Percentiles rank a stretch among this genome's conserved stretches.
Evolutionary conservation across 495 filamentous ascomycete species (phyloP).

Genomic region (Xylaria grammica): DNA sequence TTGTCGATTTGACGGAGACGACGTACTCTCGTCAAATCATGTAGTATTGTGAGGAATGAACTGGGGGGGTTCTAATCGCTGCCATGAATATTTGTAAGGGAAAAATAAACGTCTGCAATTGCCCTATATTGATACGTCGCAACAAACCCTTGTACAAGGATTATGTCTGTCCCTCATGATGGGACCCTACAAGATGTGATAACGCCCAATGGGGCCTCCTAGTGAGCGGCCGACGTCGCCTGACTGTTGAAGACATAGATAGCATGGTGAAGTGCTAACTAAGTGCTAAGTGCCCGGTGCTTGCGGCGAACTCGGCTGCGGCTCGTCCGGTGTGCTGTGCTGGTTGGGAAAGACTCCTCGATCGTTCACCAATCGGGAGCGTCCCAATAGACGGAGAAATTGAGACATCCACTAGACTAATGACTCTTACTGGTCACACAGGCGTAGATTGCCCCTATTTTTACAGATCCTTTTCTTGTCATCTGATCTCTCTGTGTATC

Average conservation of each 20-base stretch:
- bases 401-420: constrained; percentile 1
- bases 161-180: neutral
- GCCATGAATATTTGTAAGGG: constrained; percentile 7
- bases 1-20: neutral
- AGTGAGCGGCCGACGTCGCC: neutral
- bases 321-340: neutral
- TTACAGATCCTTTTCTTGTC: constrained; percentile 6
- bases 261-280: neutral
- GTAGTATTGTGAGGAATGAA: neutral
- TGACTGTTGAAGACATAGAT: too few species aligned
- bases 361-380: constrained; percentile 8
- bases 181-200: too few species aligned
- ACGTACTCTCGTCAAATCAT: neutral
- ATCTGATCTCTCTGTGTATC: constrained; percentile 12
- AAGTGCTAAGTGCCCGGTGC: neutral
- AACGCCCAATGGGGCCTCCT: neutral
- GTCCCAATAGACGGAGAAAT: neutral
- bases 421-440: constrained; percentile 1
- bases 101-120: constrained; percentile 18
- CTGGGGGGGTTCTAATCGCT: neutral
- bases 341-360: neutral
- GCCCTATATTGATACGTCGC: neutral
- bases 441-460: neutral
- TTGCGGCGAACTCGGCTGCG: constrained; percentile 6
- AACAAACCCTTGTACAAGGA: neutral